Percentiles rank a stretch among this genome's conserved stretches.
Conservation (phyloP, 352 stramenopile genomes). For the Phytophthora podocarpi region DNA sequence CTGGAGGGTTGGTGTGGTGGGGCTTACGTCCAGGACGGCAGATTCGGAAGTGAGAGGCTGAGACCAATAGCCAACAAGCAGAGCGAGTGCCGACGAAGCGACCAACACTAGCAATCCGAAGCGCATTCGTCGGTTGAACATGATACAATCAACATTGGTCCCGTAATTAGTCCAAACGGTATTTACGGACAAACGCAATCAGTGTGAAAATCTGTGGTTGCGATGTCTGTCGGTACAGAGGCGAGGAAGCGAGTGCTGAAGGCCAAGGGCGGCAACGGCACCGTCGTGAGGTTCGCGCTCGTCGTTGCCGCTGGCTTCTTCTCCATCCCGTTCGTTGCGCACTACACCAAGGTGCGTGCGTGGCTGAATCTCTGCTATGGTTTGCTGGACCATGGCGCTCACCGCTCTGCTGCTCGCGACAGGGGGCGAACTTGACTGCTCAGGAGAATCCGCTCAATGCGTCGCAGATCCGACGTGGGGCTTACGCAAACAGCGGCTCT, state of each 20-base stretch:
- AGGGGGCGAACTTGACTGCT: slow-evolving; percentile 66
- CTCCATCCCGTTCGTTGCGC: slow-evolving; percentile 71
- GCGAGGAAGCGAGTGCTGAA: slow-evolving; percentile 32
- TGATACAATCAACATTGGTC: too few relatives aligned
- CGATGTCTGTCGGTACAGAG: slow-evolving; percentile 12
- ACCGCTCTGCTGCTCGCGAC: slow-evolving; percentile 2
- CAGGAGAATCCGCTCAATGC: slow-evolving; percentile 67
- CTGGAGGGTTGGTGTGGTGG: not conserved
- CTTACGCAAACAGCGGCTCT: slow-evolving; percentile 84
- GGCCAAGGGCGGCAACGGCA: slow-evolving; percentile 43
- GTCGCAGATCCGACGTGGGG: slow-evolving; percentile 77
- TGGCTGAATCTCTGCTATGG: too few relatives aligned
- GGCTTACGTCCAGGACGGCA: not conserved
- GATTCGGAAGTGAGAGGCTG: slow-evolving; percentile 16
- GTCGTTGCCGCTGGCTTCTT: slow-evolving; percentile 68
- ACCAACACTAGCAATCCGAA: not conserved
- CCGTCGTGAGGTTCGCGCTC: slow-evolving; percentile 49
- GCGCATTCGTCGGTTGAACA: slow-evolving; percentile 4
- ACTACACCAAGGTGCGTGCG: slow-evolving; percentile 65
- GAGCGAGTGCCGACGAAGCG: not conserved
- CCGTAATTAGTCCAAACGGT: too few relatives aligned
- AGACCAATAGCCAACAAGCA: slow-evolving; percentile 5
- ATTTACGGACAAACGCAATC: too few relatives aligned
- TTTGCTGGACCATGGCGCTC: not conserved
- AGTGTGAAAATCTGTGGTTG: too few relatives aligned